Evolutionary conservation across 805 yeast genomes (phyloP).

Genomic region (Metschnikowia henanensis): DNA sequence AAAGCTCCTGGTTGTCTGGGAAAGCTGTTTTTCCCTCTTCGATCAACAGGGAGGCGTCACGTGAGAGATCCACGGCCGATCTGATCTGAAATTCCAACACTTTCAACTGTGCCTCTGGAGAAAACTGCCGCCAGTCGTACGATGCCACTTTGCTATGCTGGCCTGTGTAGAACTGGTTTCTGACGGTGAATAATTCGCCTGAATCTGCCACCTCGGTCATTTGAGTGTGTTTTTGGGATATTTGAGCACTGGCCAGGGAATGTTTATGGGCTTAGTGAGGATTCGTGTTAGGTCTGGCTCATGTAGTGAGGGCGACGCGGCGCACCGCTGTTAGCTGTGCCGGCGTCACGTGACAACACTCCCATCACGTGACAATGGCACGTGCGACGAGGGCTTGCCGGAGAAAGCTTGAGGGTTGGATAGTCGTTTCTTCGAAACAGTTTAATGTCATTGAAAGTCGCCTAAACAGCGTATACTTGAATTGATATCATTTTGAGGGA

Average conservation of each 20-base stretch:
- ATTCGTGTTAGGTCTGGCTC: too few species aligned
- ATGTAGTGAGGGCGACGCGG: too few species aligned
- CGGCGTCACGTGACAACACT: too few species aligned
- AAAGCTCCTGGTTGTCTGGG: conserved; percentile 35
- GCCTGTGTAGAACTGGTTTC: conserved; percentile 62
- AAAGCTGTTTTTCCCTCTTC: conserved; percentile 34
- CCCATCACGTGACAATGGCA: not conserved
- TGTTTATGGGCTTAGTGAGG: not conserved
- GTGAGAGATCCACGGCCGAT: conserved; percentile 35
- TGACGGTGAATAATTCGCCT: conserved; percentile 53
- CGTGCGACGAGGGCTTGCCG: too few species aligned
- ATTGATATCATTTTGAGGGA: too few species aligned
- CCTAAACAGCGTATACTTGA: too few species aligned
- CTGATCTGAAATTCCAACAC: conserved; percentile 43
- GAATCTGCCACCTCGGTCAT: conserved; percentile 44
- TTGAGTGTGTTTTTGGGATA: not conserved
- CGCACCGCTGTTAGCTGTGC: not conserved
- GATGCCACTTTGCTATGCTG: conserved; percentile 48
- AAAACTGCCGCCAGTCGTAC: conserved; percentile 38
- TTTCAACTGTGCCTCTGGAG: conserved; percentile 36
- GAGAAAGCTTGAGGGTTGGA: too few species aligned
- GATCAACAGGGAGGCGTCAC: conserved; percentile 41
- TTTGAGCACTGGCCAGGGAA: too few species aligned
- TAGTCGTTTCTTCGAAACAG: too few species aligned
- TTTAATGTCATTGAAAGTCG: too few species aligned